These are phyloP conservation scores for Wickerhamiella nectarea DNA, from an alignment of 805 yeast genomes.

Conservation along the genomic window DNA sequence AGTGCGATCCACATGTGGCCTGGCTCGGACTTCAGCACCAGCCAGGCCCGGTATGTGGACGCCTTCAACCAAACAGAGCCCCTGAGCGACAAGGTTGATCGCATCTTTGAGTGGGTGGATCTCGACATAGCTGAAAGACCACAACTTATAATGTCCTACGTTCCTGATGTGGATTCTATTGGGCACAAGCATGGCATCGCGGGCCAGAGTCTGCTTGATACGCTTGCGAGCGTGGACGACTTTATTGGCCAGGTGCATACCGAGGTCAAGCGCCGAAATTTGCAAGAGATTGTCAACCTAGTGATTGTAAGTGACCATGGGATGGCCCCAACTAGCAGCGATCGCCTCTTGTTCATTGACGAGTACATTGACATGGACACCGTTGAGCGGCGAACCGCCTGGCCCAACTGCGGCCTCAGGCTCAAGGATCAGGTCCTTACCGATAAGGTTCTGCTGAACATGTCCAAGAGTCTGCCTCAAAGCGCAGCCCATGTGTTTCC, in stretches of 20 bases:
- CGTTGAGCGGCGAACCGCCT: constrained; percentile 58
- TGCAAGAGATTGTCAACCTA: constrained; percentile 54
- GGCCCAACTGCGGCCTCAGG: constrained; percentile 74
- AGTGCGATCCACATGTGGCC: constrained; percentile 96
- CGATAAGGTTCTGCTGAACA: constrained; percentile 28
- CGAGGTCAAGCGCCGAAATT: constrained; percentile 40
- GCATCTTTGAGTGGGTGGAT: constrained; percentile 59
- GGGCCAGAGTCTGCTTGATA: constrained; percentile 43
- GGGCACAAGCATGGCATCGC: constrained; percentile 63
- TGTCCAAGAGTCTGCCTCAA: not conserved
- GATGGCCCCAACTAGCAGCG: constrained; percentile 74
- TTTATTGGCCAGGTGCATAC: constrained; percentile 39
- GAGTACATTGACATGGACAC: constrained; percentile 44
- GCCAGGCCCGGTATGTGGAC: constrained; percentile 43
- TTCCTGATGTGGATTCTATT: constrained; percentile 66
- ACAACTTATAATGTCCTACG: constrained; percentile 60
- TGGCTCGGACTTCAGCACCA: constrained; percentile 42
- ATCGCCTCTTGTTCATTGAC: constrained; percentile 56
- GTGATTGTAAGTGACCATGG: constrained; percentile 84
- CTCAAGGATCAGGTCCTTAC: constrained; percentile 34
- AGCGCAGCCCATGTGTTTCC: constrained; percentile 30
- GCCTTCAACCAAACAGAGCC: constrained; percentile 51
- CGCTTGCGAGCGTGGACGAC: constrained; percentile 49
- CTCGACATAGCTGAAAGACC: constrained; percentile 38
- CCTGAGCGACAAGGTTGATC: constrained; percentile 40